Evolutionary conservation across 495 filamentous ascomycete species (phyloP), one percentile per base, ranked within the genome.

Genomic region (Penicillium parvum): DNA sequence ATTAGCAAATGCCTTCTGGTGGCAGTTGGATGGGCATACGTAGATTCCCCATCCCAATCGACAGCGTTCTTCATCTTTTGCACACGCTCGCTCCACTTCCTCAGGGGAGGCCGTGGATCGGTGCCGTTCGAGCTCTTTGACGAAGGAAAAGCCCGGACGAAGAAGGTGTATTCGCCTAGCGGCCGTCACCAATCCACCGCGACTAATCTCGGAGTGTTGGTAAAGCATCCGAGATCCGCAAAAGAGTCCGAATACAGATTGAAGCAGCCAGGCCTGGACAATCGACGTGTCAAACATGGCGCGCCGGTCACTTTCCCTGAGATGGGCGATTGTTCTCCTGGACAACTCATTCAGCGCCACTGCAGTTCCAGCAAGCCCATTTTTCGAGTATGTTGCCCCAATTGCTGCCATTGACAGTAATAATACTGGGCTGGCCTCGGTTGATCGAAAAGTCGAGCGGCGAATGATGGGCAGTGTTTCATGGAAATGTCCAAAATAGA

Each of bases 221-320:
- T 40, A 40, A 28, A 40, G 37, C 37, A 40, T 40, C 27, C 37
- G 23, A 40, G 37, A 40, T 17, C 37, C 37, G 25, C 37, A 40
- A 28, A 40, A 40, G 15, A 40, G 37, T 17, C 37, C 37, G 17
- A 40, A 40, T 17, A 40, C 25, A 18, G 37, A 40, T 22, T 40
- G 37, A 18, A 40, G 37, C 11, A 40, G 37, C 37, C 23, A 29
- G 23, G 37, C 37, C 27, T 40, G 37, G 23, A 40, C 27, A 23
- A 40, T 28, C 10, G 27, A 25, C 18, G 20, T 40, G 25, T 40
- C 37, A 40, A 40, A 40, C 37, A 40, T 40, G 23, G 37, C 37
- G 15, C 37, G 37, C 27, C 27, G 37, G 37, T 40, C 37, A 29
- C 37, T 40, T 29, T 40, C 37, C 22, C 37, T 25, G 37, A 40